Percentiles rank a stretch among this genome's conserved stretches.
Evolutionary conservation across 2,329 filamentous ascomycete species (phyloP).

Genomic region (Pezicula neosporulosa): DNA sequence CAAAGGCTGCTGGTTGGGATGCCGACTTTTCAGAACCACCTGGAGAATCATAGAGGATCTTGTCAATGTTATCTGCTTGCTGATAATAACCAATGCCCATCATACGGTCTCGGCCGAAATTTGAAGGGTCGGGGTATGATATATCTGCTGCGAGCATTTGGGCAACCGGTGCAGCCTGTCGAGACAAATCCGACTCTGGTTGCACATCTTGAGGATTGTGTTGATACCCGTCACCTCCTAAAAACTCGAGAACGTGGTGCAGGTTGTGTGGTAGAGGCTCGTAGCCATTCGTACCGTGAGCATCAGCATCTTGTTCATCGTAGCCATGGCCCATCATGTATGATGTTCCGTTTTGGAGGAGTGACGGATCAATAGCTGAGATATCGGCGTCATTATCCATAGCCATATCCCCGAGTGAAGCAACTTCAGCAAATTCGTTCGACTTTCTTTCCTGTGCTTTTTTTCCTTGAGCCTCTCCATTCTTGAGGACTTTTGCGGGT

Average conservation of each 20-base stretch:
- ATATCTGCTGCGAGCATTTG: constrained; percentile 10
- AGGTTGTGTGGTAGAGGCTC: neutral
- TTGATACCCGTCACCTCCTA: constrained; percentile 2
- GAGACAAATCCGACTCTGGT: neutral
- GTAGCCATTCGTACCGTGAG: neutral
- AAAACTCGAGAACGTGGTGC: neutral
- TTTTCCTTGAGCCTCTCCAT: constrained; percentile 30
- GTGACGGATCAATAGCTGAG: constrained; percentile 24
- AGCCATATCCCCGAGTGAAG: constrained; percentile 13
- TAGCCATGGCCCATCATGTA: constrained; percentile 6
- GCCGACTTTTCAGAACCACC: constrained; percentile 8
- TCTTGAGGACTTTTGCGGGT: constrained; percentile 36
- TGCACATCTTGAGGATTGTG: constrained; percentile 1
- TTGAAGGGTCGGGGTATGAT: constrained; percentile 20
- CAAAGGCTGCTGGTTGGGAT: constrained; percentile 1
- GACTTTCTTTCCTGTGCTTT: constrained; percentile 28
- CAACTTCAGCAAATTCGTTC: constrained; percentile 16
- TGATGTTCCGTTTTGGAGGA: constrained; percentile 11
- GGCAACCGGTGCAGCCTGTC: constrained; percentile 6
- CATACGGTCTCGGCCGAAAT: constrained; percentile 19
- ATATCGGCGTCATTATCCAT: constrained; percentile 6
- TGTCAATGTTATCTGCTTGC: constrained; percentile 21
- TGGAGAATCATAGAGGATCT: constrained; percentile 26
- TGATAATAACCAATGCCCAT: constrained; percentile 28
- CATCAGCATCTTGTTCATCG: neutral